Percentiles rank a stretch among this genome's conserved stretches.
Conservation (phyloP, 352 stramenopile genomes). For the Phytopythium montanum region DNA sequence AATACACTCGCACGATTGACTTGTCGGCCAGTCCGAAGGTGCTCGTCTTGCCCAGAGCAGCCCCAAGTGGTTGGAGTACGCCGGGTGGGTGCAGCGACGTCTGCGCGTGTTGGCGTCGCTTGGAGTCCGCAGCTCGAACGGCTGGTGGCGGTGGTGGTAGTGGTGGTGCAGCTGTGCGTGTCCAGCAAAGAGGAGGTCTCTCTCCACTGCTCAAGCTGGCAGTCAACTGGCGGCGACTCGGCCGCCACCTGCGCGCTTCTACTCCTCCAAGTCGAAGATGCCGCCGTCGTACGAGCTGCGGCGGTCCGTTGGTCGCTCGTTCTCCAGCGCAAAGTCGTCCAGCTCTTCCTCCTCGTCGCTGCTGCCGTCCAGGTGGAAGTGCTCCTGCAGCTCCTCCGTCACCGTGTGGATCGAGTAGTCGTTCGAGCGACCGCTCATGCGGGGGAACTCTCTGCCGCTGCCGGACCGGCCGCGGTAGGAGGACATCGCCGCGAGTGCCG, state of each 20-base stretch:
- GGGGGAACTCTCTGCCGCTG: constrained; percentile 14
- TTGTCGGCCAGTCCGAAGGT: too few species aligned
- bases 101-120: not conserved
- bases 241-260: constrained; percentile 8
- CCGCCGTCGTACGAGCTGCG: constrained; percentile 58
- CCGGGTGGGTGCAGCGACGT: too few species aligned
- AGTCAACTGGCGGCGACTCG: not conserved
- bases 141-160: too few species aligned
- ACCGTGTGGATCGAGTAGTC: constrained; percentile 27
- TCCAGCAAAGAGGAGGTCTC: not conserved
- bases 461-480: constrained; percentile 31
- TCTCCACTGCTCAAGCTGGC: not conserved
- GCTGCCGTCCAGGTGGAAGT: constrained; percentile 29
- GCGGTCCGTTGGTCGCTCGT: constrained; percentile 29
- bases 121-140: not conserved
- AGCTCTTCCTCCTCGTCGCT: constrained; percentile 18
- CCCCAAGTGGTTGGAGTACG: too few species aligned
- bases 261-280: constrained; percentile 79
- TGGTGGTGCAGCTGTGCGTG: not conserved
- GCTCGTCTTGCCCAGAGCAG: too few species aligned
- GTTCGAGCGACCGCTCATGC: constrained; percentile 10
- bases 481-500: constrained; percentile 63
- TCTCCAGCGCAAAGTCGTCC: constrained; percentile 21
- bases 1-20: too few species aligned
- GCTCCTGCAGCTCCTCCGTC: constrained; percentile 30